phyloP scores from a whole-genome alignment of 768 basidiomycete genomes.

The Cyathus striatus region DNA sequence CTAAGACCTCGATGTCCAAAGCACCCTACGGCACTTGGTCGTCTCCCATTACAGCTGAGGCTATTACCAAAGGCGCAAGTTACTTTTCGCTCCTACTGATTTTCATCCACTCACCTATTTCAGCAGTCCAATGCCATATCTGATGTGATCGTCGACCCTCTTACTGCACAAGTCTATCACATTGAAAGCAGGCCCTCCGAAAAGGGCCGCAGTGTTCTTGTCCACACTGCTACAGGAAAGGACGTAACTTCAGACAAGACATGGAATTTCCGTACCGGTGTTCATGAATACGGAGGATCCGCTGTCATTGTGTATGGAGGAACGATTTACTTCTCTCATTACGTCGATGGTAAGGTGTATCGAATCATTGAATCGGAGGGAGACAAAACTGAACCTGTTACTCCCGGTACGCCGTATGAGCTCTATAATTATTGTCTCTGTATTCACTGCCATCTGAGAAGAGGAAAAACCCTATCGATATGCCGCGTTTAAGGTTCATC shows the following conservation, averaged over 20 bases:
- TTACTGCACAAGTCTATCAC: constrained; percentile 42
- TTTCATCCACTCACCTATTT: background rate
- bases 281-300: constrained; percentile 73
- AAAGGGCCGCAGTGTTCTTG: constrained; percentile 46
- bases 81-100: background rate
- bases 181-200: constrained; percentile 56
- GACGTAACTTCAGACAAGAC: constrained; percentile 46
- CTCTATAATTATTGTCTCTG: constrained; percentile 3
- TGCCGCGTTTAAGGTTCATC: constrained; percentile 59
- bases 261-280: constrained; percentile 57
- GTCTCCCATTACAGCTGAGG: constrained; percentile 44
- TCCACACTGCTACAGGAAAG: constrained; percentile 39
- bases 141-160: constrained; percentile 51
- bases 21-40: constrained; percentile 58
- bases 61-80: constrained; percentile 39
- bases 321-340: constrained; percentile 55
- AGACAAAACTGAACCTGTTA: constrained; percentile 53
- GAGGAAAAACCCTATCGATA: constrained; percentile 53
- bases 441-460: constrained; percentile 3
- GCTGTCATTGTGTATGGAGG: constrained; percentile 47
- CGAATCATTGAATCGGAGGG: constrained; percentile 20
- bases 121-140: constrained; percentile 26
- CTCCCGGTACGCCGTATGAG: constrained; percentile 49
- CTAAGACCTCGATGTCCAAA: too few species aligned
- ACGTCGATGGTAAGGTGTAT: constrained; percentile 50